A percentile compares a stretch with the other conserved stretches of the same genome.
Conservation (phyloP, 768 basidiomycete species). For the Boletus coccyginus region DNA sequence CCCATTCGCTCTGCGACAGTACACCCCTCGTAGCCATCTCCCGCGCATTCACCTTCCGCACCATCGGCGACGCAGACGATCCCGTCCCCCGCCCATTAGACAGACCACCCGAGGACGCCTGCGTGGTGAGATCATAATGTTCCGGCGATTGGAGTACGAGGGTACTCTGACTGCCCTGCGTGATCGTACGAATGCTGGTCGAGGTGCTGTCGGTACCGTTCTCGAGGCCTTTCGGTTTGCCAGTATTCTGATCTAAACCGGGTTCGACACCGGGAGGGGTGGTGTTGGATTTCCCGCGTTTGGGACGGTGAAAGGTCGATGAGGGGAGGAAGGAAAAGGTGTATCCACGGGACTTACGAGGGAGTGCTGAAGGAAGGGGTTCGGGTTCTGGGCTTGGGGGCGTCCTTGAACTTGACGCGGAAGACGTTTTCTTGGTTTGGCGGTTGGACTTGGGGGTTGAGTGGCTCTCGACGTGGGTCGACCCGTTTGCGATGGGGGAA, state of each 20-base stretch:
- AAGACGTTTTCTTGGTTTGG: neutral
- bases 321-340: constrained; percentile 27
- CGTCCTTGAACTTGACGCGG: neutral
- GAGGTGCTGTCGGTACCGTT: constrained; percentile 19
- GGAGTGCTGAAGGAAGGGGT: neutral
- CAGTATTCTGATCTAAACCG: neutral
- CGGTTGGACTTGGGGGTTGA: neutral
- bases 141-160: constrained; percentile 2
- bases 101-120: constrained; percentile 3
- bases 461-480: neutral
- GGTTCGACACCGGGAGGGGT: neutral
- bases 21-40: constrained; percentile 1
- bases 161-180: constrained; percentile 20
- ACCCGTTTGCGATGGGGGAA: neutral
- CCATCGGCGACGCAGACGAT: constrained; percentile 15
- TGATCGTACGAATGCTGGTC: constrained; percentile 21
- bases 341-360: constrained; percentile 16
- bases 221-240: neutral
- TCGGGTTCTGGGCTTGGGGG: neutral
- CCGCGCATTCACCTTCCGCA: constrained; percentile 18
- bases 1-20: neutral
- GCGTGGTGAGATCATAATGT: constrained; percentile 7
- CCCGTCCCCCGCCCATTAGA: neutral
- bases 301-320: constrained; percentile 16
- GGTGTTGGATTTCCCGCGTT: constrained; percentile 15